phyloP scores from a whole-genome alignment of 129 eudicot genomes.

The Flaveria linearis region DNA sequence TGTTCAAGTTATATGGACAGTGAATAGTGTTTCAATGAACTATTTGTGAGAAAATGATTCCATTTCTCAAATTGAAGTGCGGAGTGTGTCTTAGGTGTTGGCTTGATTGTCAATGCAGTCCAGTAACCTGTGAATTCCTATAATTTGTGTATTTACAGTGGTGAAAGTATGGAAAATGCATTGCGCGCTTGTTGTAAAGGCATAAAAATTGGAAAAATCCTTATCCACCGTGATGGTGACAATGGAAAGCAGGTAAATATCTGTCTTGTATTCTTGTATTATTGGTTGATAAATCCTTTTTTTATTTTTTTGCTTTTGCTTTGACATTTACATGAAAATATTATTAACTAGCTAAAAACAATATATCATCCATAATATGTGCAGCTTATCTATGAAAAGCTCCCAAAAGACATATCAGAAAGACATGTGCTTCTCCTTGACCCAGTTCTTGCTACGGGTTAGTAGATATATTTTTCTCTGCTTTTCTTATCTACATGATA shows the following conservation, averaged over 20 bases:
- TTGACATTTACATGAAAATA: not conserved
- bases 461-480: slow-evolving; percentile 9
- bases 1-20: slow-evolving; percentile 5
- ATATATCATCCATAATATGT: slow-evolving; percentile 2
- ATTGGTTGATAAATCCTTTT: not conserved
- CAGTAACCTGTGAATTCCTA: slow-evolving; percentile 1
- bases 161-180: slow-evolving; percentile 99
- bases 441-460: slow-evolving; percentile 99
- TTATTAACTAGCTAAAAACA: not conserved
- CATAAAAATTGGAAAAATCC: slow-evolving; percentile 91
- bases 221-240: slow-evolving; percentile 98
- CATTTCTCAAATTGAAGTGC: not conserved
- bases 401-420: slow-evolving; percentile 90
- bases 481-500: slow-evolving; percentile 13
- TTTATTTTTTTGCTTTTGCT: not conserved
- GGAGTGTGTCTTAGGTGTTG: slow-evolving; percentile 7
- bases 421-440: slow-evolving; percentile 96
- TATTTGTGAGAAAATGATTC: slow-evolving; percentile 4
- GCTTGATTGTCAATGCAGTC: slow-evolving; percentile 27
- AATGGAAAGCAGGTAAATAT: slow-evolving; percentile 77
- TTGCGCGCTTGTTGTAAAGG: slow-evolving; percentile 99
- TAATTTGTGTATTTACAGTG: slow-evolving; percentile 46
- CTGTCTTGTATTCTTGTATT: not conserved
- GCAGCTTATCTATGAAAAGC: slow-evolving; percentile 97
- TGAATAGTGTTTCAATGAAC: slow-evolving; percentile 12